phyloP scores from a whole-genome alignment of 2,329 filamentous ascomycete genomes.

The Diatrype stigma region DNA sequence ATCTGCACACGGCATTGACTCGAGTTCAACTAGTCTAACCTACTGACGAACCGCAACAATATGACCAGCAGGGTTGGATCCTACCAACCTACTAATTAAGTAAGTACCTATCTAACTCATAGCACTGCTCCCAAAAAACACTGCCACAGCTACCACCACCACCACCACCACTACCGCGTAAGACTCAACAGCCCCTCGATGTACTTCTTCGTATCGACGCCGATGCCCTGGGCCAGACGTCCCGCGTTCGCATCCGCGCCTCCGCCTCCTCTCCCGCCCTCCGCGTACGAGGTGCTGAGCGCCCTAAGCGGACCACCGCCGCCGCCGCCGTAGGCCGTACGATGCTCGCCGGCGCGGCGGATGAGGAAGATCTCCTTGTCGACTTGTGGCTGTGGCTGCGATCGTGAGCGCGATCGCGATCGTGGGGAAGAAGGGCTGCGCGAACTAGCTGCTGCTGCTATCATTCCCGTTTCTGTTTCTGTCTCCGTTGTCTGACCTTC shows the following conservation, averaged over 20 bases:
- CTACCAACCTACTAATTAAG: too few relatives aligned
- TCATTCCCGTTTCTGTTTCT: too few relatives aligned
- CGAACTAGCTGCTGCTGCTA: too few relatives aligned
- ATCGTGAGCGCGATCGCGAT: not conserved
- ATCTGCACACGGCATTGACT: too few relatives aligned
- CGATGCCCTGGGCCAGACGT: conserved; percentile 66
- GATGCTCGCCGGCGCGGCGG: conserved; percentile 55
- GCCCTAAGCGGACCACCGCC: conserved; percentile 20
- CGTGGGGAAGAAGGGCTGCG: not conserved
- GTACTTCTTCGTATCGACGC: conserved; percentile 71
- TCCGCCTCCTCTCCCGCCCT: conserved; percentile 18
- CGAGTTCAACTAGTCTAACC: too few relatives aligned
- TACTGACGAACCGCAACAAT: too few relatives aligned
- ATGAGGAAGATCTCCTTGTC: conserved; percentile 60
- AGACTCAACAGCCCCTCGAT: conserved; percentile 68
- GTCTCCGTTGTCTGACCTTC: too few relatives aligned
- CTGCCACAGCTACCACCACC: too few relatives aligned
- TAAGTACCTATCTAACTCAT: too few relatives aligned
- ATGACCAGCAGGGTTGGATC: too few relatives aligned
- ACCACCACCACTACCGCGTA: conserved; percentile 12
- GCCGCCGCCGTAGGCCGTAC: conserved; percentile 5
- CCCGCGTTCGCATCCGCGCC: conserved; percentile 48
- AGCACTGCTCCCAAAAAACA: too few relatives aligned
- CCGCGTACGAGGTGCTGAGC: conserved; percentile 28
- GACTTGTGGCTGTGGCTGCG: conserved; percentile 11